Percentiles rank a stretch among this genome's conserved stretches.
phyloP scores from a whole-genome alignment of 345 rosid species.

The Hibiscus tridactylites region DNA sequence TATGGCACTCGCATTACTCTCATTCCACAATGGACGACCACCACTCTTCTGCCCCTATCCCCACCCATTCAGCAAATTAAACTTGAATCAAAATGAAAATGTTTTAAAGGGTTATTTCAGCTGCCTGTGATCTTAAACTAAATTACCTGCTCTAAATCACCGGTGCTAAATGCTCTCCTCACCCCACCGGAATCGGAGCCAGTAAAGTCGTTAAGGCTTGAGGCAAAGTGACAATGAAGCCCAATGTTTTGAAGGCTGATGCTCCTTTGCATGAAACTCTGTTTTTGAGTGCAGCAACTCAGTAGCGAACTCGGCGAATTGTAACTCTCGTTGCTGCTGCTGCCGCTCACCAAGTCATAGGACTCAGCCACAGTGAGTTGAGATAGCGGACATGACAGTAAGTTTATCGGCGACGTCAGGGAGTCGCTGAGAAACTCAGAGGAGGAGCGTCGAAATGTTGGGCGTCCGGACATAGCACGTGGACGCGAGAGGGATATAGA shows the following conservation, averaged over 20 bases:
- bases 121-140: not conserved
- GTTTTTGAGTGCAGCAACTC: constrained; percentile 26
- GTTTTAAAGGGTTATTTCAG: not conserved
- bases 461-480: constrained; percentile 36
- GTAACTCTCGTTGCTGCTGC: constrained; percentile 43
- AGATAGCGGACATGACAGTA: constrained; percentile 17
- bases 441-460: not conserved
- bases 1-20: constrained; percentile 48
- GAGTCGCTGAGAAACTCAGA: constrained; percentile 14
- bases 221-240: constrained; percentile 21
- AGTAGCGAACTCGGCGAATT: constrained; percentile 58
- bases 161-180: constrained; percentile 69
- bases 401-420: constrained; percentile 18
- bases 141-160: constrained; percentile 55
- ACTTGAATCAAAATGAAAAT: not conserved
- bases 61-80: not conserved
- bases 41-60: constrained; percentile 21
- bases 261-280: constrained; percentile 54
- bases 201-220: constrained; percentile 23
- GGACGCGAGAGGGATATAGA: not conserved
- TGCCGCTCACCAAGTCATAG: constrained; percentile 17
- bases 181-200: constrained; percentile 45
- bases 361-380: constrained; percentile 13
- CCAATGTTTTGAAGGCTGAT: constrained; percentile 29
- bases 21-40: constrained; percentile 51